phyloP scores from a whole-genome alignment of 2,329 filamentous ascomycete genomes.

The Orbilia blumenaviensis region DNA sequence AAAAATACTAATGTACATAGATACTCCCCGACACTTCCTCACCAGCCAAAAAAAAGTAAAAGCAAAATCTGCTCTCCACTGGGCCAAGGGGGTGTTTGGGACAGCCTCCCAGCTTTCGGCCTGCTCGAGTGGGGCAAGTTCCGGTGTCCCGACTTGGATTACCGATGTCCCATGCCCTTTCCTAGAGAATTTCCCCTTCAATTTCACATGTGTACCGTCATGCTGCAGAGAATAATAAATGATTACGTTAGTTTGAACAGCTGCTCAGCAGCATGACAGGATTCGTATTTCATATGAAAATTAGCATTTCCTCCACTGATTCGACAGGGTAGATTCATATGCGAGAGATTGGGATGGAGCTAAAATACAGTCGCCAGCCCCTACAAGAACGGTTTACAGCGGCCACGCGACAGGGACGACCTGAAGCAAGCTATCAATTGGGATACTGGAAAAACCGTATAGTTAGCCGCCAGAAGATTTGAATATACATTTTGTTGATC shows the following conservation, averaged over 20 bases:
- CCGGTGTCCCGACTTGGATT: constrained; percentile 50
- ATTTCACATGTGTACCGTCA: constrained; percentile 48
- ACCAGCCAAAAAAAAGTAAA: background rate
- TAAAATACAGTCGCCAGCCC: too few relatives aligned
- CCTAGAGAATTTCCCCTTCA: constrained; percentile 10
- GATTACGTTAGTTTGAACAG: constrained; percentile 22
- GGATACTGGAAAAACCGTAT: background rate
- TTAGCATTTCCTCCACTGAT: background rate
- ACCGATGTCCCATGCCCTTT: constrained; percentile 27
- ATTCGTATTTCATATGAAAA: constrained; percentile 24
- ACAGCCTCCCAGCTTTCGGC: constrained; percentile 26
- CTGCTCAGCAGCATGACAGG: constrained; percentile 15
- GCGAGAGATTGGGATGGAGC: too few relatives aligned
- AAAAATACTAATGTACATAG: constrained; percentile 20
- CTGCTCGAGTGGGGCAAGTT: constrained; percentile 53
- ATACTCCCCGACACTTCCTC: constrained; percentile 16
- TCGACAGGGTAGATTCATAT: background rate
- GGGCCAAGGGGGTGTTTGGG: constrained; percentile 25
- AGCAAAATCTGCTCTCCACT: background rate
- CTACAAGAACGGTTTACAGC: too few relatives aligned
- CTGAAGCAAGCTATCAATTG: background rate
- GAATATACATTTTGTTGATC: background rate
- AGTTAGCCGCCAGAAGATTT: constrained; percentile 42
- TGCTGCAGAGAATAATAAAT: constrained; percentile 10
- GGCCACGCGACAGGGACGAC: constrained; percentile 21